Evolutionary conservation across 768 basidiomycete genomes (phyloP).

Genomic region (Phanerochaete sordida): DNA sequence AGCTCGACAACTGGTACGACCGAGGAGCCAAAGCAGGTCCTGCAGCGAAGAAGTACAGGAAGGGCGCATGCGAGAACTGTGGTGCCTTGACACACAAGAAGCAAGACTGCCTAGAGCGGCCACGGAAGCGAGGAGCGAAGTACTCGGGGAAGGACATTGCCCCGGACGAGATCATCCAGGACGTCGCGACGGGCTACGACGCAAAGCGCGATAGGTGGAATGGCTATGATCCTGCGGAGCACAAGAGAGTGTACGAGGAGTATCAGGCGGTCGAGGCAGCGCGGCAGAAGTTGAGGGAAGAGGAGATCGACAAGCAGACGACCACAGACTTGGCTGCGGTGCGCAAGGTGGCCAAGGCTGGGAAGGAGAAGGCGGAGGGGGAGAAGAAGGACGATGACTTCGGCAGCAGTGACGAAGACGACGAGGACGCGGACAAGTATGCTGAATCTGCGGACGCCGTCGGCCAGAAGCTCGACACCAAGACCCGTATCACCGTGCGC

Average conservation of each 20-base stretch:
- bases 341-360: conserved; percentile 92
- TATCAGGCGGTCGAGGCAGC: conserved; percentile 91
- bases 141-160: conserved; percentile 88
- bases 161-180: conserved; percentile 87
- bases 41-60: conserved; percentile 94
- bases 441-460: conserved; percentile 97
- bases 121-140: conserved; percentile 93
- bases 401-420: conserved; percentile 94
- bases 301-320: conserved; percentile 97
- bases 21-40: conserved; percentile 82
- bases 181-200: conserved; percentile 75
- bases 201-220: conserved; percentile 99
- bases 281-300: conserved; percentile 86
- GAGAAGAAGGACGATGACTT: conserved; percentile 78
- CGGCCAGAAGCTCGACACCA: conserved; percentile 96
- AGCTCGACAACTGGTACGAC: conserved; percentile 90
- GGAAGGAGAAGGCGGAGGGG: conserved; percentile 66
- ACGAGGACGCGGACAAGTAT: conserved; percentile 96
- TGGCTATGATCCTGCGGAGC: conserved; percentile 89
- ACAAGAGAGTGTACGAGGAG: conserved; percentile 87
- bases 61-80: conserved; percentile 99
- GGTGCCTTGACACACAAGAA: conserved; percentile 93
- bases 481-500: conserved; percentile 96
- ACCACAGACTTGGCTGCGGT: conserved; percentile 89
- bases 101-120: conserved; percentile 92